phyloP scores from a whole-genome alignment of 331 rosid genomes.

The Malus hybrid region DNA sequence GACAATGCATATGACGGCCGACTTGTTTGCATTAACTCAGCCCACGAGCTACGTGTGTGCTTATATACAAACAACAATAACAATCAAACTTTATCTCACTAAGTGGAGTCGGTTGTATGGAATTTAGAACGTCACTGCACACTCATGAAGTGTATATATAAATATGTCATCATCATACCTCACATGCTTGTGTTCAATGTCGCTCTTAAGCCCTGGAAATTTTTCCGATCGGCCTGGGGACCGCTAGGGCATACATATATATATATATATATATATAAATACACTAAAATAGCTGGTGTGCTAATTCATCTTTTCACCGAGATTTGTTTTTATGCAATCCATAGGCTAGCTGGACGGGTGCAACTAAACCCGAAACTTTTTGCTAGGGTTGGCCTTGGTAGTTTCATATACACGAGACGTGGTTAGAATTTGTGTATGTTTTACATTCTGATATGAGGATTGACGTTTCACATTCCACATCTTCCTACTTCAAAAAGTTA shows the following conservation, averaged over 20 bases:
- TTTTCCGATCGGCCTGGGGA: conserved; percentile 8
- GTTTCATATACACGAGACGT: too few species aligned
- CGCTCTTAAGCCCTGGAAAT: conserved; percentile 3
- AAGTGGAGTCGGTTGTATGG: too few species aligned
- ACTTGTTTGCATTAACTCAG: conserved; percentile 4
- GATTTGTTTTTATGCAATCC: not conserved
- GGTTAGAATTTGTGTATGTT: too few species aligned
- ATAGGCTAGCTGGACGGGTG: not conserved
- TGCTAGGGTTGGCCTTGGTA: not conserved
- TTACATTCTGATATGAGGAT: too few species aligned
- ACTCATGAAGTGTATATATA: too few species aligned
- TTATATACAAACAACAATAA: too few species aligned
- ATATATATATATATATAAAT: too few species aligned
- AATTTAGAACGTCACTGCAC: too few species aligned
- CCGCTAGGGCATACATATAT: not conserved
- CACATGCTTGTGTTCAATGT: conserved; percentile 12
- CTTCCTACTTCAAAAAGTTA: too few species aligned
- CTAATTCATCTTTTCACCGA: not conserved
- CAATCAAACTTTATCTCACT: too few species aligned
- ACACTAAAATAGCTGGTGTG: not conserved
- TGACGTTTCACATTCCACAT: too few species aligned
- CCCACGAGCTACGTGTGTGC: not conserved
- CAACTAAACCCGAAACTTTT: not conserved
- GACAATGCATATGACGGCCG: conserved; percentile 1
- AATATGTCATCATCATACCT: conserved; percentile 8